Evolutionary conservation across 169 alveolate species (phyloP).

Genomic region (Cryptosporidium ryanae): DNA sequence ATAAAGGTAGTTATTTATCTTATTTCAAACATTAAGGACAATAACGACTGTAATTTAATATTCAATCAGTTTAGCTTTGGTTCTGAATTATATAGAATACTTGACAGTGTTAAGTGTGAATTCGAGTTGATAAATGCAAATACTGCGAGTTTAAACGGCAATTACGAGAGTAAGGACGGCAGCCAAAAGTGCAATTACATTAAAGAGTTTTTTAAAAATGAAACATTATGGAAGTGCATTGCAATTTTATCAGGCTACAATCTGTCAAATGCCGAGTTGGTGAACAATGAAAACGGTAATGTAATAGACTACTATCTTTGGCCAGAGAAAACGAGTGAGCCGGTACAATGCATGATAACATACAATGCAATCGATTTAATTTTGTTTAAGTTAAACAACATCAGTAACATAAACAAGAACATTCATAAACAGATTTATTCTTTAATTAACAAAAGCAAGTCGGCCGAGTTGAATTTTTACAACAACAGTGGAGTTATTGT

Average conservation of each 20-base stretch:
- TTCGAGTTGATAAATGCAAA: neutral
- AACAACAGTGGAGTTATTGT: slow-evolving; percentile 25
- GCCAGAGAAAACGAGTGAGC: slow-evolving; percentile 69
- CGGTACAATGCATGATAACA: slow-evolving; percentile 8
- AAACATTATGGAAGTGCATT: slow-evolving; percentile 23
- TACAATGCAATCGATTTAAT: slow-evolving; percentile 2
- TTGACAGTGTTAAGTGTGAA: neutral
- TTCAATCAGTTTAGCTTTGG: neutral
- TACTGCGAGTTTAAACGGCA: neutral
- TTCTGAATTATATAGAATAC: neutral
- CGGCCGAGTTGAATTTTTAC: slow-evolving; percentile 54
- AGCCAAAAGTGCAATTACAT: slow-evolving; percentile 3
- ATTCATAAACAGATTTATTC: slow-evolving; percentile 16
- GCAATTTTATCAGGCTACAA: slow-evolving; percentile 66
- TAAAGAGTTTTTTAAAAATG: slow-evolving; percentile 55
- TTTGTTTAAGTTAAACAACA: neutral
- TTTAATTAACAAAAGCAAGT: slow-evolving; percentile 9
- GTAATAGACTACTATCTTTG: slow-evolving; percentile 40
- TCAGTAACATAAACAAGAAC: slow-evolving; percentile 3
- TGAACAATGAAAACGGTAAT: slow-evolving; percentile 13
- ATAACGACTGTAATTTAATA: neutral
- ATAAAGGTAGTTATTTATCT: slow-evolving; percentile 16
- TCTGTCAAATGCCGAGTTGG: slow-evolving; percentile 52
- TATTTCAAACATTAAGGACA: slow-evolving; percentile 4
- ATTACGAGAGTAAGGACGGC: neutral